These are phyloP conservation scores for Candida alai DNA, from an alignment of 805 yeast genomes.

Conservation along the genomic window DNA sequence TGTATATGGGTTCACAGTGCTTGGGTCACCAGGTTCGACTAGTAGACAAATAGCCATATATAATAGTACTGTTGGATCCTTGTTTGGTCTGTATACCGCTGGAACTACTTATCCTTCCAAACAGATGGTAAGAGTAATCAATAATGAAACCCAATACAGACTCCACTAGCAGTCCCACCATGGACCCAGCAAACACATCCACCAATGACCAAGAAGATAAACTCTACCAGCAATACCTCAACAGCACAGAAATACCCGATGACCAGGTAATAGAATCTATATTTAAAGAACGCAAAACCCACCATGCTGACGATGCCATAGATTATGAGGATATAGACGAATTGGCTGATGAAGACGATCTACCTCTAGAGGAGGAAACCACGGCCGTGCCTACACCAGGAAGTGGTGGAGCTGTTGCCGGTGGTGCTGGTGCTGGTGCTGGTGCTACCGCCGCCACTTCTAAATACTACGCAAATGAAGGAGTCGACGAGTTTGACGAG, in stretches of 20 bases:
- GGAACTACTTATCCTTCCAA: no score
- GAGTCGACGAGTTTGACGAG: neutral
- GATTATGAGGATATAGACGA: slow-evolving; percentile 96
- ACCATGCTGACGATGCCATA: slow-evolving; percentile 87
- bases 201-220: slow-evolving; percentile 11
- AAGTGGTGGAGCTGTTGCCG: slow-evolving; percentile 12
- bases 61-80: no score
- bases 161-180: no score
- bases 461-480: slow-evolving; percentile 1
- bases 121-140: no score
- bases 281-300: slow-evolving; percentile 36
- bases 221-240: slow-evolving; percentile 15
- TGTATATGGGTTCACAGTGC: no score
- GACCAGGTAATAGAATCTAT: slow-evolving; percentile 37
- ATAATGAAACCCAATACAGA: no score
- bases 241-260: slow-evolving; percentile 28
- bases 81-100: no score
- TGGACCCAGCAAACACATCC: no score
- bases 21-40: no score
- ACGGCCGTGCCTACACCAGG: slow-evolving; percentile 6
- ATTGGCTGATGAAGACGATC: slow-evolving; percentile 78
- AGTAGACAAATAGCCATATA: no score
- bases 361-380: slow-evolving; percentile 26
- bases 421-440: no score
- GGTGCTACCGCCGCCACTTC: no score